Evolutionary conservation across 2,329 filamentous ascomycete genomes (phyloP), one percentile per base, ranked within the genome.

Genomic region (Coccinonectria pachysandricola): DNA sequence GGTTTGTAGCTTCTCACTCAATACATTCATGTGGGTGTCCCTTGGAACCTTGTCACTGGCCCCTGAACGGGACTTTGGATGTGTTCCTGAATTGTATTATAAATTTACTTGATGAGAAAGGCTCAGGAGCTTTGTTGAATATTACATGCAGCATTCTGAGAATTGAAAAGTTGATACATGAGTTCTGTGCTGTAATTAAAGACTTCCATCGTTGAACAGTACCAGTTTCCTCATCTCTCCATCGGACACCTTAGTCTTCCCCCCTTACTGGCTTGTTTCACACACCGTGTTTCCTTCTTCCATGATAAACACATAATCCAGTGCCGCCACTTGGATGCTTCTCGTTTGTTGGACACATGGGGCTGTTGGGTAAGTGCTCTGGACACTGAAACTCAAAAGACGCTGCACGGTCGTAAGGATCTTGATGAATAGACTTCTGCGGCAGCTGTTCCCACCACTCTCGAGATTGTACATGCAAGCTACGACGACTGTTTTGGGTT

Each of bases 231-330:
- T n/a, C n/a, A n/a, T n/a, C n/a, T n/a, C n/a, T n/a, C n/a, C n/a
- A n/a, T n/a, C 9, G 7, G 6, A 19, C 4, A 25, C 19, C 12
- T 3, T 15, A 24, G 8, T 26, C 21, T 11, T 12, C 17, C 3
- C 9, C 9, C 7, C 14, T 11, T 5, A 12, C 11, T 11, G n/a
- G 8, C 2, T 13, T 18, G 13, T 14, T 16, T 15, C 16, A 33
- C 10, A 43, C 18, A 1, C 22, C 19, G 4, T 26, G 26, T 18
- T 35, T 53, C 24, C 47, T 43, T 16, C 62, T 49, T 3, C 63
- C 63, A 25, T 67, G 63, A 35, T 65, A 66, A 3, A 70, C 63
- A 29, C 66, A 71, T 3, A 69, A 32, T 0, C 62, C 64, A 5
- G 52, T 59, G 4, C 65, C 63, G n/a, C 58, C 53, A 9, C 56